Percentiles rank a stretch among this genome's conserved stretches.
Conservation (phyloP, 2,329 filamentous ascomycete species). For the Acrodontium crateriforme region DNA sequence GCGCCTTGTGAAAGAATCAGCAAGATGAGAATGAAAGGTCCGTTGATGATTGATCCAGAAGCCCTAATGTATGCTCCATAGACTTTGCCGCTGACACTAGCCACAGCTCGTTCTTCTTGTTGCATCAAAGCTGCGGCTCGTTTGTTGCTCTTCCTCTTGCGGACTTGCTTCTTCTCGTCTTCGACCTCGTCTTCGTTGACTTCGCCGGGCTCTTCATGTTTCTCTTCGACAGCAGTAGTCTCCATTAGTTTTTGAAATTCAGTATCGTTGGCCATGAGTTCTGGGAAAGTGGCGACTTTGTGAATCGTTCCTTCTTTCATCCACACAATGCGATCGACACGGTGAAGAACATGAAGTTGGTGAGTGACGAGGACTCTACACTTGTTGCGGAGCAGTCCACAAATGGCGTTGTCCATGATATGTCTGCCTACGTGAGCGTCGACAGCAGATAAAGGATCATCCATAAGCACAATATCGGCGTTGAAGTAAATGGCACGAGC, state of each 20-base stretch:
- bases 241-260: slow-evolving; percentile 73
- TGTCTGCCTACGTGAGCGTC: slow-evolving; percentile 48
- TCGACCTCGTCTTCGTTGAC: slow-evolving; percentile 34
- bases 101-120: slow-evolving; percentile 53
- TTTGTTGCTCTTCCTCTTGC: slow-evolving; percentile 41
- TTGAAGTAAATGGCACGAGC: slow-evolving; percentile 61
- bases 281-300: slow-evolving; percentile 78
- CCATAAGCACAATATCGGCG: slow-evolving; percentile 48
- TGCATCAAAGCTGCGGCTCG: slow-evolving; percentile 54
- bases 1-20: slow-evolving; percentile 63
- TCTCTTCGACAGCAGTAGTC: slow-evolving; percentile 54
- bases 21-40: slow-evolving; percentile 47
- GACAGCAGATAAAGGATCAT: slow-evolving; percentile 47
- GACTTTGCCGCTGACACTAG: slow-evolving; percentile 66
- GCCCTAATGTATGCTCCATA: slow-evolving; percentile 66
- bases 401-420: slow-evolving; percentile 88
- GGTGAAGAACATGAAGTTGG: slow-evolving; percentile 80
- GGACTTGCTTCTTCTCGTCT: slow-evolving; percentile 44
- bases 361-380: slow-evolving; percentile 87
- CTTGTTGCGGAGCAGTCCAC: slow-evolving; percentile 76
- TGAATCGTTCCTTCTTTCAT: slow-evolving; percentile 78
- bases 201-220: slow-evolving; percentile 34
- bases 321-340: slow-evolving; percentile 85
- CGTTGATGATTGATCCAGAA: slow-evolving; percentile 57
- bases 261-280: slow-evolving; percentile 66